A percentile compares a stretch with the other conserved stretches of the same genome.
These are phyloP conservation scores for Hibiscus mutabilis DNA, from an alignment of 345 rosid genomes.

Conservation along the genomic window DNA sequence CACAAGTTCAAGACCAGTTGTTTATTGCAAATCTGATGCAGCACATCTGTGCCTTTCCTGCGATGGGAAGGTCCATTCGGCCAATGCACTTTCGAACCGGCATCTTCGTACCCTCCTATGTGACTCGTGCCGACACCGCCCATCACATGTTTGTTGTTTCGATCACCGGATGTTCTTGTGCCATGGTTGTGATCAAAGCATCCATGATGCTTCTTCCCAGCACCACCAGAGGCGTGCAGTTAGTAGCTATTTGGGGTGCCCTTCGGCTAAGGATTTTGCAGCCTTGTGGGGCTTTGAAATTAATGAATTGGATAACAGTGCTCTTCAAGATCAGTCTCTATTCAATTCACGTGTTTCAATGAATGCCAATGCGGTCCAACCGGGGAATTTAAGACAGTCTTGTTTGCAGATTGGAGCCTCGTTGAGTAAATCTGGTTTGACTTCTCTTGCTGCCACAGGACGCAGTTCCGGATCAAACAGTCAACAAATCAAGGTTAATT, in stretches of 20 bases:
- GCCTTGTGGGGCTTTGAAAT: constrained; percentile 56
- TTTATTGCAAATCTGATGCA: constrained; percentile 74
- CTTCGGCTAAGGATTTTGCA: constrained; percentile 67
- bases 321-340: constrained; percentile 9
- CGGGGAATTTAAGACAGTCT: constrained; percentile 12
- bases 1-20: constrained; percentile 53
- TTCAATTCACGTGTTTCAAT: constrained; percentile 19
- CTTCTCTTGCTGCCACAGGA: constrained; percentile 17
- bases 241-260: constrained; percentile 60
- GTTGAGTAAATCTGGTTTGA: constrained; percentile 15
- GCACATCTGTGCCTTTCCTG: constrained; percentile 81
- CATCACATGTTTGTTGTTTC: constrained; percentile 48
- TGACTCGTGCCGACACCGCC: constrained; percentile 50
- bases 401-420: constrained; percentile 12
- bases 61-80: constrained; percentile 85
- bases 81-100: constrained; percentile 66
- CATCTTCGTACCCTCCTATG: constrained; percentile 76
- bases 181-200: constrained; percentile 42
- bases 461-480: constrained; percentile 21
- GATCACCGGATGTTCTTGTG: constrained; percentile 64
- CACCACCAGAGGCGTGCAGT: constrained; percentile 50
- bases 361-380: constrained; percentile 11
- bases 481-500: constrained; percentile 27
- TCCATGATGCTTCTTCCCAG: constrained; percentile 41
- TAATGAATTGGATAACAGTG: constrained; percentile 24